These are phyloP conservation scores for Theileria orientalis DNA, from an alignment of 169 alveolate species.

Conservation along the genomic window DNA sequence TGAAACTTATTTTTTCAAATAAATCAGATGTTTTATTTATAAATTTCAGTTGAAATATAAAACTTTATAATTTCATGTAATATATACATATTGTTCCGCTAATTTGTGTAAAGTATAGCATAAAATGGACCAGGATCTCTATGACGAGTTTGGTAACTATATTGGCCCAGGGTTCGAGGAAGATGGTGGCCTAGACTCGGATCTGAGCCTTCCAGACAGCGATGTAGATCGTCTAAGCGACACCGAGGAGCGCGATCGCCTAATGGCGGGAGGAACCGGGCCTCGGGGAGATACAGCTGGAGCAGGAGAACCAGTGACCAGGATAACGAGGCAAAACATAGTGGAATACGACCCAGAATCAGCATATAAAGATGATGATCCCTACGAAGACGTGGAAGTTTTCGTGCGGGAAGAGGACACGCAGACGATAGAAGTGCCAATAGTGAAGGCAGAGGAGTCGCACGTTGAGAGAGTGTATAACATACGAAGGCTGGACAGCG, in stretches of 20 bases:
- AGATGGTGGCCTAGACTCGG: slow-evolving; percentile 64
- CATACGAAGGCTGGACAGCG: slow-evolving; percentile 69
- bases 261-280: slow-evolving; percentile 4
- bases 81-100: too few species aligned
- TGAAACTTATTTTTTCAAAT: too few species aligned
- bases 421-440: slow-evolving; percentile 97
- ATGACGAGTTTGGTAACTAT: slow-evolving; percentile 99
- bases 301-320: slow-evolving; percentile 22
- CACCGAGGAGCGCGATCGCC: not conserved
- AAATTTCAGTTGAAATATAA: not conserved
- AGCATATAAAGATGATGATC: slow-evolving; percentile 79
- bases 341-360: slow-evolving; percentile 45
- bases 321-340: slow-evolving; percentile 8
- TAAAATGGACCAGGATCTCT: slow-evolving; percentile 79
- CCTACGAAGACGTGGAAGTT: slow-evolving; percentile 72
- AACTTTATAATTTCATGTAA: too few species aligned
- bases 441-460: slow-evolving; percentile 91
- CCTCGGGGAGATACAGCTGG: too few species aligned
- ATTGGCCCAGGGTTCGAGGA: slow-evolving; percentile 91
- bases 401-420: slow-evolving; percentile 97
- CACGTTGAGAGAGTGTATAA: slow-evolving; percentile 73
- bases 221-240: slow-evolving; percentile 19
- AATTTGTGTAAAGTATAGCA: too few species aligned
- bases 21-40: too few species aligned
- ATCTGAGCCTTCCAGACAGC: slow-evolving; percentile 30